Conservation (phyloP, 2,329 filamentous ascomycete genomes). For the Fusarium musae region DNA sequence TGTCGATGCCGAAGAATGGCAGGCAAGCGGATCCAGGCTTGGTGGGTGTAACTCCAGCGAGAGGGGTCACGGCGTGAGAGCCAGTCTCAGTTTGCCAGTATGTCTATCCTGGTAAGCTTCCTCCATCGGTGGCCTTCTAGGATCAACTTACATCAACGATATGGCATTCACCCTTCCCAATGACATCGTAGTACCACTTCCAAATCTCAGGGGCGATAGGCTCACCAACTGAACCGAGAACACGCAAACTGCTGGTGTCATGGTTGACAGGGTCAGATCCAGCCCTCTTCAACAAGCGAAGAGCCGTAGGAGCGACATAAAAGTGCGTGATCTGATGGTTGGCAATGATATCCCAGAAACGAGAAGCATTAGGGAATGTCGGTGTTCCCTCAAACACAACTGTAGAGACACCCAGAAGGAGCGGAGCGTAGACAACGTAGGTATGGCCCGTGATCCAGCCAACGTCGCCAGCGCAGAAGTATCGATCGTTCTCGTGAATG, state of each 20-base stretch:
- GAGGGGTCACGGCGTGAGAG: slow-evolving; percentile 89
- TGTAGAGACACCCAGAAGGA: slow-evolving; percentile 87
- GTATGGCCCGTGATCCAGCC: slow-evolving; percentile 98
- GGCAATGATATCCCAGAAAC: slow-evolving; percentile 95
- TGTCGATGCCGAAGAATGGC: slow-evolving; percentile 97
- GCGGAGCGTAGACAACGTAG: slow-evolving; percentile 92
- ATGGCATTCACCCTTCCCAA: slow-evolving; percentile 89
- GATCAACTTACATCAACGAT: slow-evolving; percentile 80
- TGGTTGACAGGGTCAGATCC: slow-evolving; percentile 82
- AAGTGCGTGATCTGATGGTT: slow-evolving; percentile 93
- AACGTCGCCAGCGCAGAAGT: slow-evolving; percentile 95
- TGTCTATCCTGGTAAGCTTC: slow-evolving; percentile 65
- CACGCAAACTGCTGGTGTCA: slow-evolving; percentile 82
- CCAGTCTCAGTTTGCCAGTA: slow-evolving; percentile 99
- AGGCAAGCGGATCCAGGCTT: slow-evolving; percentile 93
- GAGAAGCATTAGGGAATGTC: slow-evolving; percentile 90
- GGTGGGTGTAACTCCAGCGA: slow-evolving; percentile 89
- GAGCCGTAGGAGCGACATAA: slow-evolving; percentile 91
- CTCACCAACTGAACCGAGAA: slow-evolving; percentile 91
- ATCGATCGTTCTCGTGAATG: slow-evolving; percentile 86
- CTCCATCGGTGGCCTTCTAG: accelerated
- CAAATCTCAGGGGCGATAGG: slow-evolving; percentile 97
- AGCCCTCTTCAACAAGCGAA: slow-evolving; percentile 89
- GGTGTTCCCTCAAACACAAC: slow-evolving; percentile 96
- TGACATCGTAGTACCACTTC: slow-evolving; percentile 96